Evolutionary conservation across 192 early-diverging fungal species (phyloP).

Genomic region (Dimargaris cristalligena): DNA sequence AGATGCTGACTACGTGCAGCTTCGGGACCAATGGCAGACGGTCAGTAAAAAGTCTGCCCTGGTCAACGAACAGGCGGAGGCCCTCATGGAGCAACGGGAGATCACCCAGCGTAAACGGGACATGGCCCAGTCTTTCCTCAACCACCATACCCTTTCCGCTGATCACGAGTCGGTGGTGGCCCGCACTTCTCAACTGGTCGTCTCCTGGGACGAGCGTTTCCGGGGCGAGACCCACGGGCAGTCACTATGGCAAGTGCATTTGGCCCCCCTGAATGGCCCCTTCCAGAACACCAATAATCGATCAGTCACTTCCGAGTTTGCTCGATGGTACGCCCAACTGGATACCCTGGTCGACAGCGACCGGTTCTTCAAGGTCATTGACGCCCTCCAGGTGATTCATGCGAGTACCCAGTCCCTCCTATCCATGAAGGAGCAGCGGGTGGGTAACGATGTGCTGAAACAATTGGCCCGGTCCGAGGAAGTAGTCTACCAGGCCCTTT

Average conservation of each 20-base stretch:
- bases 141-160: conserved; percentile 12
- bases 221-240: too few species aligned
- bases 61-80: conserved; percentile 13
- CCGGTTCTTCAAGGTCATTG: neutral
- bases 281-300: neutral
- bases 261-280: neutral
- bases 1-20: neutral
- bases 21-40: neutral
- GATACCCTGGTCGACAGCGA: neutral
- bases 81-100: conserved; percentile 18
- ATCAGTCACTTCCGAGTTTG: neutral
- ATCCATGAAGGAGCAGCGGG: conserved; percentile 12
- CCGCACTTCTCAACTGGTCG: neutral
- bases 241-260: too few species aligned
- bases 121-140: conserved; percentile 13
- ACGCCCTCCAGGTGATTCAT: neutral
- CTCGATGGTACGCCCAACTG: neutral
- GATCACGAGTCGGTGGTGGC: conserved; percentile 4
- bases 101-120: conserved; percentile 11
- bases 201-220: neutral
- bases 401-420: conserved; percentile 17
- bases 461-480: conserved; percentile 18
- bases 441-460: conserved; percentile 13
- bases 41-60: neutral
- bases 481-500: conserved; percentile 12